Percentiles rank a stretch among this genome's conserved stretches.
Conservation (phyloP, 164 flowering plant species). For the Litsea cubeba region DNA sequence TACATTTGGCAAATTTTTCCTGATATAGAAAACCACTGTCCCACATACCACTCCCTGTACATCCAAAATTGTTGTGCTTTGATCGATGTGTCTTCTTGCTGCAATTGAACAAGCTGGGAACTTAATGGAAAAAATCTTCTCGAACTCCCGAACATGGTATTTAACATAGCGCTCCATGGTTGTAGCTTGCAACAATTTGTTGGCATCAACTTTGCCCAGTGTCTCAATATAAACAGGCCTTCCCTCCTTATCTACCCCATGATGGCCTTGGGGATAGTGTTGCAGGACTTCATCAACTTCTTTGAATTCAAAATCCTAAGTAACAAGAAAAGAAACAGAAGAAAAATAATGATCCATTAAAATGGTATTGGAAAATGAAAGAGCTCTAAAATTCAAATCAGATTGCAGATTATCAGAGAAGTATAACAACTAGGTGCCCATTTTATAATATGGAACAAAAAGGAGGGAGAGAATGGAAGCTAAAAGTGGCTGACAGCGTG, state of each 20-base stretch:
- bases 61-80: constrained; percentile 72
- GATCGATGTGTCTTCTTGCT: constrained; percentile 61
- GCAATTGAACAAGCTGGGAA: constrained; percentile 86
- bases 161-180: constrained; percentile 65
- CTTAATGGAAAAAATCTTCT: constrained; percentile 50
- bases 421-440: no score
- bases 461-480: no score
- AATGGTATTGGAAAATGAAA: neutral
- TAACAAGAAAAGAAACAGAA: neutral
- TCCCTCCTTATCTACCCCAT: constrained; percentile 83
- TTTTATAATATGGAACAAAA: no score
- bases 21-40: neutral
- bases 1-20: neutral
- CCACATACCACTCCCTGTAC: constrained; percentile 77
- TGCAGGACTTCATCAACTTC: constrained; percentile 60
- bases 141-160: constrained; percentile 81
- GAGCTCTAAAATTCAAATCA: neutral
- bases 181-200: constrained; percentile 69
- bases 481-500: no score
- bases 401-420: no score
- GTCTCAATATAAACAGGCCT: constrained; percentile 75
- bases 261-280: constrained; percentile 75
- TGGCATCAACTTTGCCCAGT: constrained; percentile 59
- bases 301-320: constrained; percentile 63
- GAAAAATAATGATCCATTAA: neutral